Evolutionary conservation across 2,329 filamentous ascomycete species (phyloP), one percentile per base, ranked within the genome.

Genomic region (Teratosphaeria destructans): DNA sequence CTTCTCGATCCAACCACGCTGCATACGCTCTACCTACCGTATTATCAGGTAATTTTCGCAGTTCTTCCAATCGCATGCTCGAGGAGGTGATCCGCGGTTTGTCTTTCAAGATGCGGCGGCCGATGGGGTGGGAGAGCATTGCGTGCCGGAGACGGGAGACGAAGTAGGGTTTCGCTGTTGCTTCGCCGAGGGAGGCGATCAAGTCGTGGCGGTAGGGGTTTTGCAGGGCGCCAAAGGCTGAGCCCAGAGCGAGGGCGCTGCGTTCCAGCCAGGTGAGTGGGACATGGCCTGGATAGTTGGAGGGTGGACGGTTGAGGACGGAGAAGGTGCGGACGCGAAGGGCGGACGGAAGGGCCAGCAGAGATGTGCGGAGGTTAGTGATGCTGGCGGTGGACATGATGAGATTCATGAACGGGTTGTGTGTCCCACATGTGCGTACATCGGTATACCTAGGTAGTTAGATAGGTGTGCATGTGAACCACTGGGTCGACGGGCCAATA

Each of bases 141-240:
- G 88, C 89, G 72, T 93, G 84, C 65, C 90, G 91, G 23, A 99
- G 89, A 59, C 90, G 89, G 75, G 89, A 85, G 75, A 96, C 92
- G 78, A 97, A 96, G 81, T 91, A 96, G 12, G 94, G 94, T 10
- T 92, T 90, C 26, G 92, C 90, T 3, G 94, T 97, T 32, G 92
- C 86, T 79, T 99, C 94, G 71, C 92, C 93, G n/a, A 95, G 84
- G 37, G 90, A 84, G 37, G 94, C 94, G 67, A 99, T 95, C 66
- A 99, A 85, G 77, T 99, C 94, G 73, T 85, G 90, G 68, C 94
- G 84, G 70, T 89, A 84, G 1, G 93, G 93, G 68, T 96, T 85
- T 3, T 90, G 67, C 26, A 86, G 76, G 43, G 82, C 82, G 55
- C 80, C 78, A 23, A 86, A 70, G 7, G 83, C 84, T 57, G 82